Evolutionary conservation across 805 yeast genomes (phyloP), one percentile per base, ranked within the genome.

Genomic region (Ogataea pilisensis): DNA sequence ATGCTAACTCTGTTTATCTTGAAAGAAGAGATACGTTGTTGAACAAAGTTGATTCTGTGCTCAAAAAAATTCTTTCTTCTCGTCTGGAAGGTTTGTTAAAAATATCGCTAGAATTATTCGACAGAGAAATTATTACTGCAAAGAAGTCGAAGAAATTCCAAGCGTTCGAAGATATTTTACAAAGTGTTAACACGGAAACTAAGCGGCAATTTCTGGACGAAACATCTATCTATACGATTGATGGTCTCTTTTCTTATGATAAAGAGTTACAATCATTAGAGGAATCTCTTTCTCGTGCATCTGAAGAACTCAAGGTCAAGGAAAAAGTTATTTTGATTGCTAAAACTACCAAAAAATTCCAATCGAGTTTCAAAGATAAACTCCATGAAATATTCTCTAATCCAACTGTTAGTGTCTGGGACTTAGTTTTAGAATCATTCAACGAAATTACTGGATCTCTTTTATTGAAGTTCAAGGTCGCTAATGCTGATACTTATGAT

Each of bases 401-500:
- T 32, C 85, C 90, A 3, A 59, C 66, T 4, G 58, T 49, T 1
- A 69, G 69, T 17, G 66, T 76, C 16, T 87, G 93, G 95, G 87
- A 81, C 53, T 62, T 60, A 2, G 68, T 82, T 4, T 51, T 75
- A 37, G 57, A 46, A 2, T 64, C 60, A 14, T 81, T 85, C 54
- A 59, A 69, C 11, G 34, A 44, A 1, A 60, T 68, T 0, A 48
- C 71, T 16, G 48, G 53, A 2, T 44, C 44, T 2, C 46, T 63
- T 1, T 46, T 75, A 34, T 29, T 48, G 11, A 68, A 59, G 34
- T 71, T 56, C 43, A 45, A 32, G 29, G 13, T 4, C 12, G 24
- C 4, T 0, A 55, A 41, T 0, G 68, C 55, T 2, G 41, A 26
- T 0, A 62, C 47, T 2, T 72, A 64, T 49, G 89, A 87, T 53